Evolutionary conservation across 75 land plant genomes (phyloP).

Genomic region (Picea sitchensis): DNA sequence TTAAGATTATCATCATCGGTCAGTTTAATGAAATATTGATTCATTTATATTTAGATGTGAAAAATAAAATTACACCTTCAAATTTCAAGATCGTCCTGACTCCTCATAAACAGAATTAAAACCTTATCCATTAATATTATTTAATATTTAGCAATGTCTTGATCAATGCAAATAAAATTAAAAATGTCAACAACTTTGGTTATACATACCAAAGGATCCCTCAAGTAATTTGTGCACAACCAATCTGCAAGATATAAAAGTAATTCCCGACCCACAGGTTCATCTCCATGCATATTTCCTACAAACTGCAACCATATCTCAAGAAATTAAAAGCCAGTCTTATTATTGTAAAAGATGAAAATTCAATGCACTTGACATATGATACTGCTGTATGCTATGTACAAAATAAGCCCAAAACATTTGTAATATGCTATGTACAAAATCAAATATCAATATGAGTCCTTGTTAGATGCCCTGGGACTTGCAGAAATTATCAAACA

Average conservation of each 20-base stretch:
- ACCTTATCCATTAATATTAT: not conserved
- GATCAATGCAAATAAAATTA: not conserved
- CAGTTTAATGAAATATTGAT: not conserved
- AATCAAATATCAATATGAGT: too few species aligned
- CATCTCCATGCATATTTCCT: conserved; percentile 98
- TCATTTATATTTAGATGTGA: not conserved
- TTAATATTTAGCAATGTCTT: conserved; percentile 7
- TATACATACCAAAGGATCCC: conserved; percentile 69
- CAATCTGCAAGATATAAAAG: conserved; percentile 78
- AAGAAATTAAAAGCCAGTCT: not conserved
- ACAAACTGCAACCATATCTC: conserved; percentile 64
- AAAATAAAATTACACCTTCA: not conserved
- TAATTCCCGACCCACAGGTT: conserved; percentile 96
- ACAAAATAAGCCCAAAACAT: too few species aligned
- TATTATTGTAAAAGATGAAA: not conserved
- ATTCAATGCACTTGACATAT: not conserved
- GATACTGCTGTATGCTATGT: too few species aligned
- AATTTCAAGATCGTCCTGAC: not conserved
- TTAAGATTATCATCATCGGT: not conserved
- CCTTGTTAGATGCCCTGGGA: too few species aligned
- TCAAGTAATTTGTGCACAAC: conserved; percentile 82
- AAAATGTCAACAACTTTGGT: conserved; percentile 1
- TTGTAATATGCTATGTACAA: too few species aligned
- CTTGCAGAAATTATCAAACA: too few species aligned
- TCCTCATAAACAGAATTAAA: not conserved